Percentiles rank a stretch among this genome's conserved stretches.
Evolutionary conservation across 2,329 filamentous ascomycete genomes (phyloP).

Genomic region (Cercospora berteroae): DNA sequence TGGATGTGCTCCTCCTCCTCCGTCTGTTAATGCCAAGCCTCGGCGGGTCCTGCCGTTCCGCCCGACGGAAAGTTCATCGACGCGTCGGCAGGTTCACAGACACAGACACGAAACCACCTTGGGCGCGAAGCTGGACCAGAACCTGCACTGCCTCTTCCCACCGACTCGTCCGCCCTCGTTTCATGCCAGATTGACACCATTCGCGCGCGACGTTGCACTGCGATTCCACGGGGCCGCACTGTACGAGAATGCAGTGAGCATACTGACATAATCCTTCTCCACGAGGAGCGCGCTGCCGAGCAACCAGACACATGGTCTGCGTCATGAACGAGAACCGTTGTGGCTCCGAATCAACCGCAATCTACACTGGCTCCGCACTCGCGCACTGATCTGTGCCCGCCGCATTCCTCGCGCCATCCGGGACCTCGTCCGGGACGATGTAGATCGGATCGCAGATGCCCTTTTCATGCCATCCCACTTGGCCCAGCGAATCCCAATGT

Average conservation of each 20-base stretch:
- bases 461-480: not conserved
- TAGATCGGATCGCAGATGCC: not conserved
- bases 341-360: not conserved
- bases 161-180: not conserved
- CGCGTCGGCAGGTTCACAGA: not conserved
- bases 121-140: not conserved
- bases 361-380: not conserved
- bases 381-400: not conserved
- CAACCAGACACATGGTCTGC: constrained; percentile 12
- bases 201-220: not conserved
- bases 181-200: not conserved
- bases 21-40: not conserved
- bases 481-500: not conserved
- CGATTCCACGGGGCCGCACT: not conserved
- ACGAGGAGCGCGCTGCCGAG: not conserved
- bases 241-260: constrained; percentile 1
- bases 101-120: not conserved
- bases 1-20: not conserved
- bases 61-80: not conserved
- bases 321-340: constrained; percentile 9
- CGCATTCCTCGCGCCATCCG: not conserved
- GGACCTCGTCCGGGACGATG: not conserved
- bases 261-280: constrained; percentile 2
- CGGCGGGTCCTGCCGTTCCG: not conserved
- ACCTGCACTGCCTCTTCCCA: not conserved